These are phyloP conservation scores for Pestalotiopsis sp. DNA, from an alignment of 2,329 filamentous ascomycete species.

Conservation along the genomic window DNA sequence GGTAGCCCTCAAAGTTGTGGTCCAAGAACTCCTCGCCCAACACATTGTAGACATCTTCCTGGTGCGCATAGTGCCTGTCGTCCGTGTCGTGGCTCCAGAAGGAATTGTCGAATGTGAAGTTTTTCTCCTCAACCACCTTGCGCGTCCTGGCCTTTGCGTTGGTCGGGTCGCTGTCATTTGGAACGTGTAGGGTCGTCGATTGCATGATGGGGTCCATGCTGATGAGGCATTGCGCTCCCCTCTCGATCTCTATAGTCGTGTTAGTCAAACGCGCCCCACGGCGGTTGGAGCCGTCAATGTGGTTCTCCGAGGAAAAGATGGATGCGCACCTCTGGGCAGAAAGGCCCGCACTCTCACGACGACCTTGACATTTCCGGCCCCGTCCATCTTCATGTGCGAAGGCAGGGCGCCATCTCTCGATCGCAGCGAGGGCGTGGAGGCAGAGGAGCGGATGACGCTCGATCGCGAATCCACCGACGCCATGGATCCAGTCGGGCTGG, in stretches of 20 bases:
- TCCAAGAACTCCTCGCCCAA: constrained; percentile 96
- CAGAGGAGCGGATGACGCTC: constrained; percentile 57
- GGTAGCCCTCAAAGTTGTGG: constrained; percentile 99
- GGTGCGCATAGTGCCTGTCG: constrained; percentile 85
- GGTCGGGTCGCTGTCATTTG: constrained; percentile 56
- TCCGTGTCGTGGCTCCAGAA: constrained; percentile 90
- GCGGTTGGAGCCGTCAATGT: too few species aligned
- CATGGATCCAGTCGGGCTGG: constrained; percentile 26
- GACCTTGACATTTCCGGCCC: constrained; percentile 78
- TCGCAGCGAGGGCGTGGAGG: constrained; percentile 78
- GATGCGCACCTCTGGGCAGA: constrained; percentile 69
- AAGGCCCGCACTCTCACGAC: constrained; percentile 82
- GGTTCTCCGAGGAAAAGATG: not conserved
- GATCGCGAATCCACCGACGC: not conserved
- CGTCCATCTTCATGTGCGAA: constrained; percentile 56
- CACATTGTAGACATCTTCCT: constrained; percentile 92
- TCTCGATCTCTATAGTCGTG: constrained; percentile 69
- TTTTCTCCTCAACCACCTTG: constrained; percentile 82
- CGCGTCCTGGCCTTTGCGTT: constrained; percentile 66
- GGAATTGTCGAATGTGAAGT: constrained; percentile 94
- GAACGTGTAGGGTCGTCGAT: constrained; percentile 77
- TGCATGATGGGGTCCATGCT: constrained; percentile 89
- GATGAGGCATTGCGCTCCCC: constrained; percentile 82
- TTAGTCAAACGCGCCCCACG: constrained; percentile 14
- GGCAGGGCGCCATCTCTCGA: constrained; percentile 70